Evolutionary conservation across 1,284 basidiomycete genomes (phyloP).

Genomic region (Mycosarcoma maydis): DNA sequence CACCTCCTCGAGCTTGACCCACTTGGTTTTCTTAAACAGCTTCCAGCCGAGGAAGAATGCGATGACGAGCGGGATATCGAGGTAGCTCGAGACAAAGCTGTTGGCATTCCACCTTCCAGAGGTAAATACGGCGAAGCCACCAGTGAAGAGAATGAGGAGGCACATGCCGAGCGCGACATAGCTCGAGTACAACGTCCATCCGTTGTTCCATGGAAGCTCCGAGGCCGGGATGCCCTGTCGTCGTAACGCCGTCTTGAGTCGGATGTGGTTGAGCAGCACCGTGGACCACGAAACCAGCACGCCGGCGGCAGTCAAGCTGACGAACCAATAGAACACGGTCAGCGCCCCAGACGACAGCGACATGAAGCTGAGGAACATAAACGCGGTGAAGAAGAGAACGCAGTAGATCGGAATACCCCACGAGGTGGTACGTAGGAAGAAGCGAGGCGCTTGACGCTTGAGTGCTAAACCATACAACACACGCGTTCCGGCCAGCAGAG

Average conservation of each 20-base stretch:
- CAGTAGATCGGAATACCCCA: slow-evolving; percentile 80
- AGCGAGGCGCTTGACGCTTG: slow-evolving; percentile 77
- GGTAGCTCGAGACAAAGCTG: slow-evolving; percentile 85
- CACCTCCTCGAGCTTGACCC: slow-evolving; percentile 27
- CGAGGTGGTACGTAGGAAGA: slow-evolving; percentile 77
- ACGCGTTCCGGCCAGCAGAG: slow-evolving; percentile 82
- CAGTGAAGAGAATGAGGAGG: slow-evolving; percentile 49
- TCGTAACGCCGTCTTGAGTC: slow-evolving; percentile 76
- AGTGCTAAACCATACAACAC: slow-evolving; percentile 78
- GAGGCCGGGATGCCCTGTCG: slow-evolving; percentile 73
- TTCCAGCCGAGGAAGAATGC: slow-evolving; percentile 72
- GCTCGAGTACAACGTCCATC: slow-evolving; percentile 61
- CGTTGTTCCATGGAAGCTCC: slow-evolving; percentile 66
- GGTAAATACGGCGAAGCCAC: slow-evolving; percentile 68
- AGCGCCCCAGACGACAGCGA: slow-evolving; percentile 64
- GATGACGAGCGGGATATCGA: slow-evolving; percentile 79
- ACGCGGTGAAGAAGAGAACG: slow-evolving; percentile 75
- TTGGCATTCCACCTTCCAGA: slow-evolving; percentile 43
- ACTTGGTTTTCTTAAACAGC: slow-evolving; percentile 35
- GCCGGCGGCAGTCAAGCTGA: slow-evolving; percentile 75
- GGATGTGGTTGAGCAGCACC: slow-evolving; percentile 78
- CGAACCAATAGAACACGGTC: slow-evolving; percentile 72
- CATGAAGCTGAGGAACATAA: slow-evolving; percentile 77
- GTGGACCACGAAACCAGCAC: slow-evolving; percentile 84
- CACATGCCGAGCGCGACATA: slow-evolving; percentile 35